phyloP scores from a whole-genome alignment of 306 rosid species.

The Ormosia semicastrata region DNA sequence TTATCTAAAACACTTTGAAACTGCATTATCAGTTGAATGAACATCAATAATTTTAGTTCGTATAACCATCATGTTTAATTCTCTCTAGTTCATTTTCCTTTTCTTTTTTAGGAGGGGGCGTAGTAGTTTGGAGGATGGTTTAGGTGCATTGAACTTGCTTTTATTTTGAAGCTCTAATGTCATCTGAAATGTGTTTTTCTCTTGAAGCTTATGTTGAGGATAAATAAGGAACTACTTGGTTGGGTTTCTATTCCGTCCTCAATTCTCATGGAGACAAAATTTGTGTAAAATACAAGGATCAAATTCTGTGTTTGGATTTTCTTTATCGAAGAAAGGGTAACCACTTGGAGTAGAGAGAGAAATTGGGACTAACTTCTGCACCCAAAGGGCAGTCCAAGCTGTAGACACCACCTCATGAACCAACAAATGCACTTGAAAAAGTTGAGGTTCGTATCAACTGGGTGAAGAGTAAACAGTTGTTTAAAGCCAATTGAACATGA shows the following conservation, averaged over 20 bases:
- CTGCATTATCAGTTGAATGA: background rate
- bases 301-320: too few relatives aligned
- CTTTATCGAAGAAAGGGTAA: too few relatives aligned
- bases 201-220: slow-evolving; percentile 42
- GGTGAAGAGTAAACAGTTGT: too few relatives aligned
- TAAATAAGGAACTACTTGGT: slow-evolving; percentile 25
- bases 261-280: background rate
- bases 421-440: too few relatives aligned
- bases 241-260: background rate
- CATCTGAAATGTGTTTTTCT: background rate
- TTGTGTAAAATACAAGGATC: background rate
- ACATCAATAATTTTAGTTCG: background rate
- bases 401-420: too few relatives aligned
- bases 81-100: background rate
- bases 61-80: background rate
- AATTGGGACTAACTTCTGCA: too few relatives aligned
- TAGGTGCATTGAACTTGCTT: background rate
- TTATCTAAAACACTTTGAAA: background rate
- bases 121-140: background rate
- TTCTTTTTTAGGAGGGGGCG: background rate
- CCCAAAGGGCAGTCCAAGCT: too few relatives aligned
- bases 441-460: too few relatives aligned
- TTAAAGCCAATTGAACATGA: too few relatives aligned
- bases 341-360: too few relatives aligned
- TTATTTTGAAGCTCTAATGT: background rate